These are phyloP conservation scores for Kregervanrija pseudodelftensis DNA, from an alignment of 805 yeast genomes.

Conservation along the genomic window DNA sequence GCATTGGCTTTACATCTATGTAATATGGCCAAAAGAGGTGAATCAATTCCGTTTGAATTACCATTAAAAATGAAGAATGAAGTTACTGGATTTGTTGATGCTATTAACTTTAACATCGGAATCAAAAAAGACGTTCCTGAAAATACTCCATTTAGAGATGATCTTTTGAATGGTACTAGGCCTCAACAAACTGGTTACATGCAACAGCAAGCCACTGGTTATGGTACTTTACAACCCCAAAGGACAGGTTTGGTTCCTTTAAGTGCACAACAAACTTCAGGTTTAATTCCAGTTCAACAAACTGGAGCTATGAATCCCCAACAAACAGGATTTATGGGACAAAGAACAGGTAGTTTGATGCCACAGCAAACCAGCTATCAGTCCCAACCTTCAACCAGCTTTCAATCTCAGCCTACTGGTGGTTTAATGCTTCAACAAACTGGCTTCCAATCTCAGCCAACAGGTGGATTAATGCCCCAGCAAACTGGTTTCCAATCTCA, in stretches of 20 bases:
- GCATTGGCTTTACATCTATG: conserved; percentile 87
- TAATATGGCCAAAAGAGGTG: conserved; percentile 69
- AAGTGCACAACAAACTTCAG: conserved; percentile 27
- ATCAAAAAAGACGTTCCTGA: conserved; percentile 6
- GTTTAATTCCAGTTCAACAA: conserved; percentile 37
- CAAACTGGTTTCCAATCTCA: conserved; percentile 20
- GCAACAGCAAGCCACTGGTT: conserved; percentile 24
- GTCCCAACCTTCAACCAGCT: conserved; percentile 38
- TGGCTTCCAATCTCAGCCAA: conserved; percentile 22
- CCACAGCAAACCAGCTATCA: conserved; percentile 20
- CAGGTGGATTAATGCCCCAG: conserved; percentile 22
- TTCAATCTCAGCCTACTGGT: conserved; percentile 43
- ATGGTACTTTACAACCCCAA: conserved; percentile 36
- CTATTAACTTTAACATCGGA: conserved; percentile 76
- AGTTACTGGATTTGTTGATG: conserved; percentile 83
- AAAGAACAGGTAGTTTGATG: conserved; percentile 18
- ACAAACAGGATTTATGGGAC: conserved; percentile 29
- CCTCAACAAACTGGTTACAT: conserved; percentile 20
- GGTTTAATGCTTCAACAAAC: conserved; percentile 22
- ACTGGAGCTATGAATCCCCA: conserved; percentile 36
- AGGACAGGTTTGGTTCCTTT: conserved; percentile 40
- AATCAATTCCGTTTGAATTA: conserved; percentile 62
- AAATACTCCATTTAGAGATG: conserved; percentile 6
- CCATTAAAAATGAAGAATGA: conserved; percentile 74
- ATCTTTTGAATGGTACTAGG: background rate